Conservation (phyloP, 1,139 yeast species). For the Magnusiomyces suaveolens region DNA sequence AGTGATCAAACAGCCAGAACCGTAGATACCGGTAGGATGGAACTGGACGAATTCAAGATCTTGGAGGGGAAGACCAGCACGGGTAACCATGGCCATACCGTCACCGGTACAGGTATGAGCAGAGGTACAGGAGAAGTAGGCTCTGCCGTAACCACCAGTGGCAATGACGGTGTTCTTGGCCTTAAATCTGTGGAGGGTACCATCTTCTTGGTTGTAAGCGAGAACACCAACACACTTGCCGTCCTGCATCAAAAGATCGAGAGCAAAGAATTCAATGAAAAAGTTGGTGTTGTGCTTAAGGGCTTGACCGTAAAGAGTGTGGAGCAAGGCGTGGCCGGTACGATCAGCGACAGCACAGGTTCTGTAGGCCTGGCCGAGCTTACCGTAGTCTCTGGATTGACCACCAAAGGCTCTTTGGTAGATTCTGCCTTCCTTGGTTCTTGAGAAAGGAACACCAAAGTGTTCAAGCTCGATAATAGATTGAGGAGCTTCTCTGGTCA, state of each 20-base stretch:
- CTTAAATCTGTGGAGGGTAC: conserved; percentile 94
- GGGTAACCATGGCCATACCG: conserved; percentile 95
- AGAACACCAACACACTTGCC: conserved; percentile 96
- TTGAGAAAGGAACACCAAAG: conserved; percentile 95
- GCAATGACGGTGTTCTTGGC: conserved; percentile 95
- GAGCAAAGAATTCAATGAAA: conserved; percentile 93
- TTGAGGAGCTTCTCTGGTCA: conserved; percentile 97
- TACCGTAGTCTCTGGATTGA: conserved; percentile 89
- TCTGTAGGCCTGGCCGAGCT: conserved; percentile 98
- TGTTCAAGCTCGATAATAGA: conserved; percentile 95
- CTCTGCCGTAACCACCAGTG: conserved; percentile 98
- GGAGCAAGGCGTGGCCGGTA: conserved; percentile 96
- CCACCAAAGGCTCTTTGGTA: conserved; percentile 99
- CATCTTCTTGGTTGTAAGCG: conserved; percentile 98
- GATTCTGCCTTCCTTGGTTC: conserved; percentile 94
- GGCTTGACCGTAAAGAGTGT: conserved; percentile 93
- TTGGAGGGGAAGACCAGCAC: conserved; percentile 97
- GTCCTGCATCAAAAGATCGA: conserved; percentile 89
- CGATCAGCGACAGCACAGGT: conserved; percentile 99
- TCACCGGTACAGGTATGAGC: conserved; percentile 99
- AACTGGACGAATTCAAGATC: conserved; percentile 96
- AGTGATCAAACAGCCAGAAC: conserved; percentile 96
- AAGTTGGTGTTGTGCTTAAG: conserved; percentile 94
- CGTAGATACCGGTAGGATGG: conserved; percentile 99
- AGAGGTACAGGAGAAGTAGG: conserved; percentile 96